Evolutionary conservation across 164 flowering plant species (phyloP).

Genomic region (Malania oleifera): DNA sequence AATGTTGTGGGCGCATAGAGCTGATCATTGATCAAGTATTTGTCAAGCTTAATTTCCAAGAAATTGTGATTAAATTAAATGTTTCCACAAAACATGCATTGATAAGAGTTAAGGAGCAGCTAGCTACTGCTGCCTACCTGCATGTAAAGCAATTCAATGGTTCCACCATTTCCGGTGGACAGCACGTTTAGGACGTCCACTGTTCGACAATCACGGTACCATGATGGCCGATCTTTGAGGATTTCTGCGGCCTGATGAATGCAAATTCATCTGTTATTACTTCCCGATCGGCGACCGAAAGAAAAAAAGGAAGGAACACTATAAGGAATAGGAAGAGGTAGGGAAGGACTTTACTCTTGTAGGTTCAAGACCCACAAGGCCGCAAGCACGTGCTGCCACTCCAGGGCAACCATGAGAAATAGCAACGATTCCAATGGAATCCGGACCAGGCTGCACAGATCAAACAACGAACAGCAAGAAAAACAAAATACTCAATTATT

Average conservation of each 20-base stretch:
- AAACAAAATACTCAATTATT: too few species aligned
- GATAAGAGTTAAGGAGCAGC: too few species aligned
- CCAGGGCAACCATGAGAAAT: slow-evolving; percentile 95
- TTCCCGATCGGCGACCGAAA: not conserved
- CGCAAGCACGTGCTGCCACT: slow-evolving; percentile 95
- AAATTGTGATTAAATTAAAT: too few species aligned
- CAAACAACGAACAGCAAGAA: too few species aligned
- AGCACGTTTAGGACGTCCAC: slow-evolving; percentile 81
- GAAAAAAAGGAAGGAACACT: not conserved
- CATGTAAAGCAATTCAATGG: slow-evolving; percentile 93
- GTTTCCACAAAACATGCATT: not conserved
- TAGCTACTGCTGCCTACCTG: slow-evolving; percentile 85
- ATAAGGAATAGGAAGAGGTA: not conserved
- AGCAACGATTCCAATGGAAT: slow-evolving; percentile 99
- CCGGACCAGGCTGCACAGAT: slow-evolving; percentile 95
- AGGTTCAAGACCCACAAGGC: slow-evolving; percentile 94
- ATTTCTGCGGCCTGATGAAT: slow-evolving; percentile 78
- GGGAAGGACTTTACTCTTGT: slow-evolving; percentile 57
- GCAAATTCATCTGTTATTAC: not conserved
- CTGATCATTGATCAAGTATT: slow-evolving; percentile 22
- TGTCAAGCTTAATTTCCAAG: too few species aligned
- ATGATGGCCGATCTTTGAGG: slow-evolving; percentile 92
- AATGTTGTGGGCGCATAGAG: slow-evolving; percentile 74
- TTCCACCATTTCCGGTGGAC: slow-evolving; percentile 95
- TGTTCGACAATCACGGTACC: slow-evolving; percentile 95